A percentile compares a stretch with the other conserved stretches of the same genome.
These are phyloP conservation scores for Camellia oleifera DNA, from an alignment of 179 eudicot genomes.

Conservation along the genomic window DNA sequence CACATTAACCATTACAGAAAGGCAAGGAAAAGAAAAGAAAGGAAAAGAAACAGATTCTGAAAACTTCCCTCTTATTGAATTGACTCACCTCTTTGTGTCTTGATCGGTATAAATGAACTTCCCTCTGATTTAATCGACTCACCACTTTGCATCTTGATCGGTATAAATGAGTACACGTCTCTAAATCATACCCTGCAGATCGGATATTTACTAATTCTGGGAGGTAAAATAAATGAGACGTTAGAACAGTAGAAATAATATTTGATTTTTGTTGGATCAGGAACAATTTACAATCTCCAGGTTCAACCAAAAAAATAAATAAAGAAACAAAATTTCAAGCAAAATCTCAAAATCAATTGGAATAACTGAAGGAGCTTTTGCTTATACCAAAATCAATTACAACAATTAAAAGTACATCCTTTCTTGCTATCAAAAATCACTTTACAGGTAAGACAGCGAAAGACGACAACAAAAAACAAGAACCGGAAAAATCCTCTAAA, in stretches of 20 bases:
- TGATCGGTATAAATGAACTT: no score
- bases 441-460: constrained; percentile 25
- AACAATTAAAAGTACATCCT: constrained; percentile 19
- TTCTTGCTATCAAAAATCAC: constrained; percentile 21
- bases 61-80: no score
- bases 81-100: not conserved
- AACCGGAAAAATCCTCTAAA: constrained; percentile 6
- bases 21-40: not conserved
- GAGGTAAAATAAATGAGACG: not conserved
- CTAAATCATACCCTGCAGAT: not conserved
- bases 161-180: no score
- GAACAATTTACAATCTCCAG: not conserved
- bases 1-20: not conserved
- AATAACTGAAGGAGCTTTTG: not conserved
- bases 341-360: not conserved
- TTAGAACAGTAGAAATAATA: not conserved
- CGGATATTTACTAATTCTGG: not conserved
- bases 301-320: not conserved
- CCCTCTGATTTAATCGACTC: not conserved
- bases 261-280: not conserved
- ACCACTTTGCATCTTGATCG: not conserved
- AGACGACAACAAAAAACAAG: not conserved
- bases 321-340: no score
- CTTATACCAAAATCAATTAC: constrained; percentile 22
- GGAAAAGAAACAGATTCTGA: not conserved